Evolutionary conservation across 306 rosid species (phyloP).

Genomic region (Sophora flavescens): DNA sequence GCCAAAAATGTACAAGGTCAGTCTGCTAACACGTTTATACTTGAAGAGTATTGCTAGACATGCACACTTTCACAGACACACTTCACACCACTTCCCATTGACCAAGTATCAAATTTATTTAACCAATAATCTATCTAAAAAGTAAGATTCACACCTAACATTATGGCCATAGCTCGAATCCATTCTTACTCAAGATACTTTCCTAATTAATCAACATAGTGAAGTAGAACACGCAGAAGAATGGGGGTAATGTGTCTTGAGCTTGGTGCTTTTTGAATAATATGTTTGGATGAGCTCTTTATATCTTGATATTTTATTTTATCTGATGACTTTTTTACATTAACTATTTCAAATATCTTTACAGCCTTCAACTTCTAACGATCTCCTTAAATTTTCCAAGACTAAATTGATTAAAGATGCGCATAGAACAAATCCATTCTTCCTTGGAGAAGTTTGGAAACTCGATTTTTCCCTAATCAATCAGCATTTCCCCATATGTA

Average conservation of each 20-base stretch:
- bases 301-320: conserved; percentile 2
- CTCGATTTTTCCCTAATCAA: conserved; percentile 61
- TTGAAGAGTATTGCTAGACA: no score
- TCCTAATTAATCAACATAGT: neutral
- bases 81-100: no score
- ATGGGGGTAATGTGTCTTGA: no score
- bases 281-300: no score
- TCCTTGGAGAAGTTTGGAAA: conserved; percentile 14
- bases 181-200: neutral
- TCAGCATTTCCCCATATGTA: conserved; percentile 80
- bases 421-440: neutral
- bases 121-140: no score
- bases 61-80: no score
- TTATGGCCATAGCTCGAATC: neutral
- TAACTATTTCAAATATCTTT: conserved; percentile 39
- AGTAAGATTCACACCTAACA: neutral
- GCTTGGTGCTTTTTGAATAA: no score
- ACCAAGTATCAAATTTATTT: no score
- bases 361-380: conserved; percentile 41
- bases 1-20: no score
- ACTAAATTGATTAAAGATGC: conserved; percentile 4
- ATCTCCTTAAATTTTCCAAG: conserved; percentile 13
- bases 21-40: no score
- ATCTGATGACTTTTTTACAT: conserved; percentile 42
- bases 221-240: no score